A percentile compares a stretch with the other conserved stretches of the same genome.
These are phyloP conservation scores for Phoma sp. DNA, from an alignment of 2,329 filamentous ascomycete genomes.

Conservation along the genomic window DNA sequence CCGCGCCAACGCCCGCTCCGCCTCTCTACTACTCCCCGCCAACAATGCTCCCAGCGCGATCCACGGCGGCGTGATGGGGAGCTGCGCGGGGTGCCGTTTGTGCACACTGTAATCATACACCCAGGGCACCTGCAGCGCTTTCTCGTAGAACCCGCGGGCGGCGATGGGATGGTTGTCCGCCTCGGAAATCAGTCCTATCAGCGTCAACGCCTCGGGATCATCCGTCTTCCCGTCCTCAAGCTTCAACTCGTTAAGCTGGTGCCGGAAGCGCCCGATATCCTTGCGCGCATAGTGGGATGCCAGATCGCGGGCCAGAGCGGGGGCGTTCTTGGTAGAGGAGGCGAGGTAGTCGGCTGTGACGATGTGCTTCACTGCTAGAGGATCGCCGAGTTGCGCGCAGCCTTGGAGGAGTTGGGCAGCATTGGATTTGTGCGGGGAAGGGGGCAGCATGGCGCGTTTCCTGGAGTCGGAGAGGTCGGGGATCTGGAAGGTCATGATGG, in stretches of 20 bases:
- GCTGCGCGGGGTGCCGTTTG: constrained; percentile 29
- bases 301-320: constrained; percentile 21
- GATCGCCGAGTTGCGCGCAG: constrained; percentile 36
- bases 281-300: constrained; percentile 24
- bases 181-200: constrained; percentile 41
- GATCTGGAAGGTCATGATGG: constrained; percentile 32
- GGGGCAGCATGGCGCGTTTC: constrained; percentile 28
- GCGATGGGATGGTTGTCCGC: constrained; percentile 27
- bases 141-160: constrained; percentile 31
- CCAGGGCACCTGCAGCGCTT: constrained; percentile 23
- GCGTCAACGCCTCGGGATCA: constrained; percentile 35
- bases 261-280: constrained; percentile 12
- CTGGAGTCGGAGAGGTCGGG: constrained; percentile 30
- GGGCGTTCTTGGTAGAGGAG: constrained; percentile 10
- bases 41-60: constrained; percentile 29
- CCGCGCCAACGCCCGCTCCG: constrained; percentile 29
- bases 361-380: constrained; percentile 37
- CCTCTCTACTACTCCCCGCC: too few relatives aligned
- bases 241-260: too few relatives aligned
- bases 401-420: constrained; percentile 32
- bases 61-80: constrained; percentile 41
- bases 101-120: constrained; percentile 21
- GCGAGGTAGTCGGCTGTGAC: constrained; percentile 33
- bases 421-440: constrained; percentile 31
- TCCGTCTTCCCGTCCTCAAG: constrained; percentile 23